Percentiles rank a stretch among this genome's conserved stretches.
Evolutionary conservation across 2,329 filamentous ascomycete species (phyloP).

Genomic region (Penicillium sp.): DNA sequence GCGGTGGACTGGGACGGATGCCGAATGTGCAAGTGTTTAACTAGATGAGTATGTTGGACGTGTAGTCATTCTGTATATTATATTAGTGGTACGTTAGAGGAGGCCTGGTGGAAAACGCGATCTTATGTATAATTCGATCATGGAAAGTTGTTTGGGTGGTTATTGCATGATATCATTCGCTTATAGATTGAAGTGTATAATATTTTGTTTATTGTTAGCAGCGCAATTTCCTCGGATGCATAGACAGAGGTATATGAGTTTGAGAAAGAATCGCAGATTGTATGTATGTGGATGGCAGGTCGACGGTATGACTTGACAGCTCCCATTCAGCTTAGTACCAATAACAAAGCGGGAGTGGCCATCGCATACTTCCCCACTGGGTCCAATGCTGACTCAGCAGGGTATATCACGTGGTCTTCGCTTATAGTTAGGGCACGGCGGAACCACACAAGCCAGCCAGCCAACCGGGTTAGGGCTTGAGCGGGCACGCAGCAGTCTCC

Average conservation of each 20-base stretch:
- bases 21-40: conserved; percentile 51
- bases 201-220: no score
- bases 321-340: no score
- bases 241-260: no score
- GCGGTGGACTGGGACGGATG: conserved; percentile 52
- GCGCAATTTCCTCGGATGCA: no score
- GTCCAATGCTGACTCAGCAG: conserved; percentile 2
- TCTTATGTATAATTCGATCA: not conserved
- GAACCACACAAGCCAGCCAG: conserved; percentile 34
- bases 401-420: conserved; percentile 34
- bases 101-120: not conserved
- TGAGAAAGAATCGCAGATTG: no score
- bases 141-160: no score
- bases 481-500: conserved; percentile 41
- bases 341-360: no score
- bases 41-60: conserved; percentile 19
- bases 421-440: conserved; percentile 38
- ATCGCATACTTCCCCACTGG: no score
- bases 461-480: conserved; percentile 46
- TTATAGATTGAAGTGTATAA: no score
- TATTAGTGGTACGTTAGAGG: not conserved
- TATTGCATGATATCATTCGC: no score
- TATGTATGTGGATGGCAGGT: no score
- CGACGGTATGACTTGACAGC: no score
- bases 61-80: conserved; percentile 11